Percentiles rank a stretch among this genome's conserved stretches.
phyloP scores from a whole-genome alignment of 179 eudicot species.

The Vitellaria paradoxa region DNA sequence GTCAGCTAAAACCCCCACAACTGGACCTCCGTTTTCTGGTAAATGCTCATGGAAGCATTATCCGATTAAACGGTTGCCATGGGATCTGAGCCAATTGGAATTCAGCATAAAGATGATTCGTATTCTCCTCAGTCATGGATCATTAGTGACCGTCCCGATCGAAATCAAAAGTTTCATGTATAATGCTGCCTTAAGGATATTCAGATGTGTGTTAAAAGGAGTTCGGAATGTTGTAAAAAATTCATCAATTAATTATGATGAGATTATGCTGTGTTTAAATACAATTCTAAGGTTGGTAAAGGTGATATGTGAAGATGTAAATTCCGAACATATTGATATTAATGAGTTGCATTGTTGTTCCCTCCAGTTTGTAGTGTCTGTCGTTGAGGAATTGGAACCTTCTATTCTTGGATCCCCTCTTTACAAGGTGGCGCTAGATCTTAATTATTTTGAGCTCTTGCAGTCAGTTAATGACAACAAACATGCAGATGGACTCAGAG shows the following conservation, averaged over 20 bases:
- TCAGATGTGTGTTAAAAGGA: slow-evolving; percentile 56
- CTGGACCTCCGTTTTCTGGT: slow-evolving; percentile 20
- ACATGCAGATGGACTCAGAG: slow-evolving; percentile 19
- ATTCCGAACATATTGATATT: slow-evolving; percentile 25
- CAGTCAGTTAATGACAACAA: slow-evolving; percentile 28
- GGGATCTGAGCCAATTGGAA: slow-evolving; percentile 56
- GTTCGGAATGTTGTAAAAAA: slow-evolving; percentile 36
- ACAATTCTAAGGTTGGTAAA: slow-evolving; percentile 40
- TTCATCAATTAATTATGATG: slow-evolving; percentile 40
- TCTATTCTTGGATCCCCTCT: slow-evolving; percentile 65
- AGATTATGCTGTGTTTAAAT: slow-evolving; percentile 48
- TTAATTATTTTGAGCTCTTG: slow-evolving; percentile 30
- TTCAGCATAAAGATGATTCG: slow-evolving; percentile 45
- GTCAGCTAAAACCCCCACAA: slow-evolving; percentile 19
- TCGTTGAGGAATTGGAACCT: slow-evolving; percentile 58
- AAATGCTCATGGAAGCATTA: slow-evolving; percentile 40
- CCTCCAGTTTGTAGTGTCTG: slow-evolving; percentile 45
- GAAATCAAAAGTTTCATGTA: slow-evolving; percentile 35
- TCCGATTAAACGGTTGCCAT: slow-evolving; percentile 56
- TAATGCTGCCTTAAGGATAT: slow-evolving; percentile 45
- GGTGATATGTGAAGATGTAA: slow-evolving; percentile 38
- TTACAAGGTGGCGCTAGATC: slow-evolving; percentile 57
- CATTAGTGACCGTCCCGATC: slow-evolving; percentile 23
- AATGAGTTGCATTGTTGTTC: slow-evolving; percentile 27
- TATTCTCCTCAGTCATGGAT: slow-evolving; percentile 40